phyloP scores from a whole-genome alignment of 2,329 filamentous ascomycete species.

The Aspergillus tamarii region DNA sequence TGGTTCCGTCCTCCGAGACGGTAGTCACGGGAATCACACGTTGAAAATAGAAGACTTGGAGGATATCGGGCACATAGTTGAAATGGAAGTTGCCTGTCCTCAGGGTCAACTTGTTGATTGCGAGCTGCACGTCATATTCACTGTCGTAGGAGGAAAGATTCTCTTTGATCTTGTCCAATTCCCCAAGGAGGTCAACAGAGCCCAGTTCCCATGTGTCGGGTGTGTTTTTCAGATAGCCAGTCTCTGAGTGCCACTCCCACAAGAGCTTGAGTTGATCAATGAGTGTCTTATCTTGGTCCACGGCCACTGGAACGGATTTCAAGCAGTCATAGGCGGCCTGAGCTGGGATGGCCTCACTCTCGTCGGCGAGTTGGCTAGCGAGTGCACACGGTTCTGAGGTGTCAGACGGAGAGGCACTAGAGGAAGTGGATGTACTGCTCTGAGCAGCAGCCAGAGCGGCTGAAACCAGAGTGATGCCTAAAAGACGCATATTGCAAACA shows the following conservation, averaged over 20 bases:
- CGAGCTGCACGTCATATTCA: constrained; percentile 16
- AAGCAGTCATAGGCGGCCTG: constrained; percentile 27
- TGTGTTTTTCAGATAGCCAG: constrained; percentile 24
- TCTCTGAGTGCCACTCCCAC: constrained; percentile 28
- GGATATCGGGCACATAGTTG: constrained; percentile 12
- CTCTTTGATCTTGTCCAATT: constrained; percentile 16
- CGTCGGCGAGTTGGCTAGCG: constrained; percentile 11
- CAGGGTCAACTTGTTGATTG: constrained; percentile 11
- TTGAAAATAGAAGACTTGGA: constrained; percentile 12
- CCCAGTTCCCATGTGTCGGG: constrained; percentile 14
- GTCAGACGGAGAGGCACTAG: neutral
- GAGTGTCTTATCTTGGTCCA: constrained; percentile 22
- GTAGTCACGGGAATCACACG: constrained; percentile 8
- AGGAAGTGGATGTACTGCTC: neutral
- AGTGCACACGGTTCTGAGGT: constrained; percentile 8
- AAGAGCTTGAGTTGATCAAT: constrained; percentile 25
- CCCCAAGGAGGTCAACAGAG: constrained; percentile 13
- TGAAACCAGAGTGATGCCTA: constrained; percentile 6
- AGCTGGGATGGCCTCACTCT: constrained; percentile 1
- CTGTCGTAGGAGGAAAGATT: constrained; percentile 13
- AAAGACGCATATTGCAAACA: constrained; percentile 2
- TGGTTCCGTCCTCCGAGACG: constrained; percentile 12
- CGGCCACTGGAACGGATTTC: constrained; percentile 25
- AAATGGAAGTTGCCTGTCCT: constrained; percentile 17
- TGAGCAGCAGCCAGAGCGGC: constrained; percentile 9